A percentile compares a stretch with the other conserved stretches of the same genome.
Evolutionary conservation across 768 basidiomycete species (phyloP).

Genomic region (Pleurotus tuoliensis): DNA sequence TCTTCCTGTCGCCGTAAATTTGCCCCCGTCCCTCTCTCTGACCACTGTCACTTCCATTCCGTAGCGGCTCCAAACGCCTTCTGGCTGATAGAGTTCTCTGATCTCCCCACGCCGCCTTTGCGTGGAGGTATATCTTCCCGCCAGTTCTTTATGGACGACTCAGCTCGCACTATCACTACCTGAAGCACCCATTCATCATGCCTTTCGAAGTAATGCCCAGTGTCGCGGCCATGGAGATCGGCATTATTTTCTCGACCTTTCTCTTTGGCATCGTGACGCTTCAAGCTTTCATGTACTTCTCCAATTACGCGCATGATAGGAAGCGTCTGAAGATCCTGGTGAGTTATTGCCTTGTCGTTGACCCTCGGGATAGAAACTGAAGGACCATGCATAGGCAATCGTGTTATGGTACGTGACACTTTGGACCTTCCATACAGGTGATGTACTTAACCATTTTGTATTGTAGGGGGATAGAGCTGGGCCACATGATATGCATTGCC

Average conservation of each 20-base stretch:
- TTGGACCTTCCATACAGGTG: no score
- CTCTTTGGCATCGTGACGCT: conserved; percentile 25
- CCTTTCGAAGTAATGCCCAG: conserved; percentile 2
- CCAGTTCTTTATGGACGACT: conserved; percentile 5
- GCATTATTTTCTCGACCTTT: conserved; percentile 20
- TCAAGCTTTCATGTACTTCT: conserved; percentile 21
- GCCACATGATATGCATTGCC: conserved; percentile 23
- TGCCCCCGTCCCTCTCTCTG: not conserved
- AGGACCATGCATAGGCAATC: no score
- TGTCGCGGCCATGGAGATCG: conserved; percentile 23
- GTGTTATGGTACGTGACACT: no score
- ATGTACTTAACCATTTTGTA: no score
- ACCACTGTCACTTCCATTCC: not conserved
- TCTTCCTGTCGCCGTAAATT: not conserved
- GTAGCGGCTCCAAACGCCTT: not conserved
- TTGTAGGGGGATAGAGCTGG: conserved; percentile 22
- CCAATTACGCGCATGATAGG: conserved; percentile 18
- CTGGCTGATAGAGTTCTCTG: not conserved
- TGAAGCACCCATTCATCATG: not conserved
- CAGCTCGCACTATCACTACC: not conserved
- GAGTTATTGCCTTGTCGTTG: not conserved
- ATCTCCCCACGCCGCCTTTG: not conserved
- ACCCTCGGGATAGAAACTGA: no score
- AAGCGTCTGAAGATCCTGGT: conserved; percentile 20
- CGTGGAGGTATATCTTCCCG: conserved; percentile 4